phyloP scores from a whole-genome alignment of 2,329 filamentous ascomycete genomes.

The Fusarium bactridioides region DNA sequence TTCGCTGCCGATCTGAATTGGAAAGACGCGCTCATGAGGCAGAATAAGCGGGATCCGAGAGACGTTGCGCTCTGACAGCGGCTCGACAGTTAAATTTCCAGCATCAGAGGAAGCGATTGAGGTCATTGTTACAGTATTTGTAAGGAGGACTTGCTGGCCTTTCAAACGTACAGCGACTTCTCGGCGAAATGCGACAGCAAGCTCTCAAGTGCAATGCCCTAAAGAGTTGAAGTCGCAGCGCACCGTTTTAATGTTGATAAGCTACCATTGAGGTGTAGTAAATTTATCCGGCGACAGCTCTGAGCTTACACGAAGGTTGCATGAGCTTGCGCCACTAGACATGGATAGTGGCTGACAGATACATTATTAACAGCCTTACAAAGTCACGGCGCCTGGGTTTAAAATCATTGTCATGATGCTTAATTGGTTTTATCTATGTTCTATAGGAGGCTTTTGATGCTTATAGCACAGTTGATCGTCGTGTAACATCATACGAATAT shows the following conservation, averaged over 20 bases:
- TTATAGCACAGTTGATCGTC: background rate
- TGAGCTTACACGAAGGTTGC: conserved; percentile 19
- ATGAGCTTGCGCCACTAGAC: conserved; percentile 32
- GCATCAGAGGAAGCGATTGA: conserved; percentile 42
- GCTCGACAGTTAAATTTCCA: conserved; percentile 35
- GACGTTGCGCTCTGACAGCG: conserved; percentile 46
- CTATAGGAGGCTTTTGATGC: background rate
- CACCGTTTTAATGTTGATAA: background rate
- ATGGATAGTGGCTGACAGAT: conserved; percentile 16
- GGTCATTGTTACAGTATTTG: background rate
- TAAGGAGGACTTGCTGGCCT: background rate
- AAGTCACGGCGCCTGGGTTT: background rate
- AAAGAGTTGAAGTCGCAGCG: conserved; percentile 2
- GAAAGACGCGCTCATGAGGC: conserved; percentile 76
- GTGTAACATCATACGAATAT: background rate
- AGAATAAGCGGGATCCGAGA: conserved; percentile 64
- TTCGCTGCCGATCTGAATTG: conserved; percentile 76
- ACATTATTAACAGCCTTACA: conserved; percentile 10
- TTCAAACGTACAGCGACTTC: background rate
- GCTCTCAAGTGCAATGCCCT: conserved; percentile 26
- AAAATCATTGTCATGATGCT: background rate
- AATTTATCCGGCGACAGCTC: conserved; percentile 3
- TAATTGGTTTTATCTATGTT: conserved; percentile 7
- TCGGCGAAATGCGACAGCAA: conserved; percentile 4
- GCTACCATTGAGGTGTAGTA: conserved; percentile 9